Base-by-base conservation (phyloP, 495 filamentous ascomycete genomes). In the Tricharina praecox region DNA sequence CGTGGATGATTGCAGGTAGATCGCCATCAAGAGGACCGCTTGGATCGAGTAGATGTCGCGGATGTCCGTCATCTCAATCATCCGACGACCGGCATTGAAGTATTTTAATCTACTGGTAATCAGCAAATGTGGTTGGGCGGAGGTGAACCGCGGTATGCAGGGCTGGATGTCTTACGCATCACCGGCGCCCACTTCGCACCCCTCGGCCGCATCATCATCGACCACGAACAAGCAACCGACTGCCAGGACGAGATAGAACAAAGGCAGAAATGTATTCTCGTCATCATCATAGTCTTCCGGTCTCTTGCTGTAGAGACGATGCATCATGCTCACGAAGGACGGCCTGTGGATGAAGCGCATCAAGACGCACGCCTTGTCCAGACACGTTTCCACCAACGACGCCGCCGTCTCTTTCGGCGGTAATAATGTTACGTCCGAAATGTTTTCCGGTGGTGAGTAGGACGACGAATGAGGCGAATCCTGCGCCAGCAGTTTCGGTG, bases 41-140 rank as follows among this genome's bases (percentile, higher is more conserved):
- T 96, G 87, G 13, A 96, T 68, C 2, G 85, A 85, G 10, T 66
- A 72, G 37, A 96, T 68, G 63, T 94, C 87, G 50, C 86, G 75
- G 52, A 86, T 93, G 54, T 94, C 85, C 3, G 87, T 92, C 50
- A 94, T 78, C 58, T 96, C 88, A 50, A 90, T 69, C 50, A 95
- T 67, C 47, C 83, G 74, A 23, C 85, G 78, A 5, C 85, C 78
- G 7, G 77, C 72, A 55, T 73, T 79, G 64, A 88, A 94, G 60
- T 85, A 94, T 67, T 85, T 83, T 53, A 81, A 75, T 34, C 86
- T 93, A 56, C 19, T 20, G 5, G 28, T 40, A n/a, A n/a, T n/a
- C n/a, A n/a, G n/a, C n/a, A n/a, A n/a, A n/a, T n/a, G n/a, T n/a
- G n/a, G n/a, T n/a, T n/a, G n/a, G n/a, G n/a, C n/a, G n/a, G n/a